Base-by-base conservation (phyloP, 169 alveolate species). In the Blepharisma undulans region DNA sequence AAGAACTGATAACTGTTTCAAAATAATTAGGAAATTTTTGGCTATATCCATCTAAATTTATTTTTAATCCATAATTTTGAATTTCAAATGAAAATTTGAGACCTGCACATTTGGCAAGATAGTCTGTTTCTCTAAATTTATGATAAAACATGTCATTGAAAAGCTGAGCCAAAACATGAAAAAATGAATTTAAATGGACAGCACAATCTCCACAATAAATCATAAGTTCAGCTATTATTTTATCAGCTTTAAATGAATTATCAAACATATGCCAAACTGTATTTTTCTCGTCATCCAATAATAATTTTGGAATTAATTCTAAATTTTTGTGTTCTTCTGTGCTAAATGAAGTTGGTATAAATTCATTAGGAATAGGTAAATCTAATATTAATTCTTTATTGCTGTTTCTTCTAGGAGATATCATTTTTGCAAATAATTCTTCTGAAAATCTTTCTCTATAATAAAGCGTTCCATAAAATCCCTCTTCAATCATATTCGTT, bases 381-480 rank as follows among this genome's bases (percentile, higher is more conserved):
- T 86, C 84, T n/a, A 86, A 34, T 27, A 30, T 22, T 22, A 86
- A 4, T 30, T n/a, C 34, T 30, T 19, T 27, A 22, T 22, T 72
- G 86, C 60, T 78, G 16, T 74, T 82, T 22, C 27, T 19, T 1
- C 48, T 60, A 12, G 81, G 81, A 12, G 27, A 22, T 86, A 25
- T 86, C 27, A 84, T n/a, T 22, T 21, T 84, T 7, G 27, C 34
- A 6, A 84, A n/a, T 5, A 92, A 29, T 14, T 91, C 90, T 8
- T 92, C 94, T 76, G 90, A 36, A 59, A 96, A 91, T 27, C 84
- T 66, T 79, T 93, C 93, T 48, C 82, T 84, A 18, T 79, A 18
- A 86, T 94, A 97, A 88, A 95, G 90, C 32, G 98, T 96, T 36
- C 96, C 96, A 88, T 93, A 96, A 88, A 91, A 89, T 48, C 92